Evolutionary conservation across 2,329 filamentous ascomycete genomes (phyloP).

Genomic region (Fusarium coffeatum): DNA sequence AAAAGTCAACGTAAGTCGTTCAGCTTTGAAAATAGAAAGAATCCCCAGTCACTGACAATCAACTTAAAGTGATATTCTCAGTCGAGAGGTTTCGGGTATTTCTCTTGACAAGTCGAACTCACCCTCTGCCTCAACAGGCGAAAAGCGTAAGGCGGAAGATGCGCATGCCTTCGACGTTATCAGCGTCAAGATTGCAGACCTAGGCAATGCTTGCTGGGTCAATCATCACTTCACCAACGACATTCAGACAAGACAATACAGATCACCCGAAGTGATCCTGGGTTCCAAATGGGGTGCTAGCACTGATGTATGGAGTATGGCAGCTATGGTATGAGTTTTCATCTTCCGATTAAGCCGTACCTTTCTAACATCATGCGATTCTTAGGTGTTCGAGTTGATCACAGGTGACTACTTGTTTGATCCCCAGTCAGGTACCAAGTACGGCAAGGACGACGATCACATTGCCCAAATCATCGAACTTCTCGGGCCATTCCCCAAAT

Average conservation of each 20-base stretch:
- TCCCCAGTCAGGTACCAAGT: conserved; percentile 97
- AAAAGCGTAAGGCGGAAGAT: conserved; percentile 73
- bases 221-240: conserved; percentile 99
- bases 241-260: conserved; percentile 97
- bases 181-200: conserved; percentile 97
- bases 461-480: conserved; percentile 99
- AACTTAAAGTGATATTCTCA: conserved; percentile 78
- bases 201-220: conserved; percentile 98
- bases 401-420: conserved; percentile 99
- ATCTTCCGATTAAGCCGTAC: not conserved
- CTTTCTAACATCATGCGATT: conserved; percentile 21
- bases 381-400: conserved; percentile 93
- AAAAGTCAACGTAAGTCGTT: conserved; percentile 87
- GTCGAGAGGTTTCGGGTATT: conserved; percentile 93
- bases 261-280: conserved; percentile 95
- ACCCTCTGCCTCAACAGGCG: conserved; percentile 64
- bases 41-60: conserved; percentile 20
- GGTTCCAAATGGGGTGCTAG: conserved; percentile 99
- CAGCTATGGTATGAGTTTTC: conserved; percentile 81
- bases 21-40: not conserved
- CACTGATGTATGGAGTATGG: conserved; percentile 99
- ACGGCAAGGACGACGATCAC: conserved; percentile 99
- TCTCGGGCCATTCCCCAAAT: conserved; percentile 91
- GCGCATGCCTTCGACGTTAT: conserved; percentile 76
- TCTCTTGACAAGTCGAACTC: conserved; percentile 81